Percentiles rank a stretch among this genome's conserved stretches.
Conservation (phyloP, 495 filamentous ascomycete species). For the Xylaria sp. region DNA sequence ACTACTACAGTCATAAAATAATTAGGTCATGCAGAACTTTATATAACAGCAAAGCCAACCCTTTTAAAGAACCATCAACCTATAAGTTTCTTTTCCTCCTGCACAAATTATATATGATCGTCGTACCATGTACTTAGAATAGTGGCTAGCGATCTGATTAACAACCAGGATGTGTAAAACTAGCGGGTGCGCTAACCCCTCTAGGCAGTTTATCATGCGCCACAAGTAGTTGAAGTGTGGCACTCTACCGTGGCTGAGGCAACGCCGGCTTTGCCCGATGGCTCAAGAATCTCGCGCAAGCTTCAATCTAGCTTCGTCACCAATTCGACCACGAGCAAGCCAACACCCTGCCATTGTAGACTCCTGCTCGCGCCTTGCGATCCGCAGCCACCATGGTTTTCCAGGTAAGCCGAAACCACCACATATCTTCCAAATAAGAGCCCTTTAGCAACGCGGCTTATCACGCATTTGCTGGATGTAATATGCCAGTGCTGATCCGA, state of each 20-base stretch:
- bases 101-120: too few species aligned
- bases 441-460: neutral
- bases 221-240: conserved; percentile 13
- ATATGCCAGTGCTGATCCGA: conserved; percentile 31
- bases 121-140: too few species aligned
- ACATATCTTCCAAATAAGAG: neutral
- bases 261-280: conserved; percentile 34
- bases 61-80: too few species aligned
- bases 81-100: too few species aligned
- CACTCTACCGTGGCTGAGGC: conserved; percentile 26
- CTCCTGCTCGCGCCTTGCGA: conserved; percentile 15
- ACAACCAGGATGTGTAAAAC: too few species aligned
- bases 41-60: too few species aligned
- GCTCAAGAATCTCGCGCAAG: conserved; percentile 39
- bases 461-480: neutral
- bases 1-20: too few species aligned
- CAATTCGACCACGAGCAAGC: conserved; percentile 27
- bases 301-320: conserved; percentile 30
- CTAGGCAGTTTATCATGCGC: too few species aligned
- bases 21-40: too few species aligned
- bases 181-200: too few species aligned
- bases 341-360: conserved; percentile 33
- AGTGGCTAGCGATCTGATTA: too few species aligned
- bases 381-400: conserved; percentile 49
- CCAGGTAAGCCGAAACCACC: conserved; percentile 37